Evolutionary conservation across 116 monocot genomes (phyloP), one percentile per base, ranked within the genome.

Genomic region (Thalassia testudinum): DNA sequence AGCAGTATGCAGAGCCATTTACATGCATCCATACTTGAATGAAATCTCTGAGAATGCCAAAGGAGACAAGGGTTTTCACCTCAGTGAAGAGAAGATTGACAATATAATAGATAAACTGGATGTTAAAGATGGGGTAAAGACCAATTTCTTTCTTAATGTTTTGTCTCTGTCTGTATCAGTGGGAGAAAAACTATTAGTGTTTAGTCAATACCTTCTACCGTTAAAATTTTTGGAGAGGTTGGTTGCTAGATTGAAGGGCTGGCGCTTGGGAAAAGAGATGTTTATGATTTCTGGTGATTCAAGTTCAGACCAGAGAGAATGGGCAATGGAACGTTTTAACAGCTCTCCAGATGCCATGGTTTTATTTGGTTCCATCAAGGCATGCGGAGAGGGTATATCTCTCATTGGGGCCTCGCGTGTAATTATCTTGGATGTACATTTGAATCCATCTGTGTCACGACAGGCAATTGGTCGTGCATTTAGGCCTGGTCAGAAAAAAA

Each of bases 391-490:
- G 73, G 95, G 95, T 1, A 84, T 95, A 42, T 95, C 88, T 37
- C 67, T 95, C 15, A 72, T 82, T 24, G 95, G 95, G 16, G 88
- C 95, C 24, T 95, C 95, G 1, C 60, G 95, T n/a, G 67, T 95
- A 27, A 42, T 95, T 7, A 77, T 95, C 22, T 50, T 95, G 50
- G 95, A 95, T 66, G 88, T 88, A 6, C 95, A 87, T 51, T 51
- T 84, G 42, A 95, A 95, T 51, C 95, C 95, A 27, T 84, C 95
- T 6, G 95, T 95, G 44, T 84, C 88, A 7, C 70, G 81, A 1
- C 95, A 95, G 68, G 95, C 95, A 24, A 88, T 95, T 48, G 95
- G 88, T 15, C 80, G 95, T 24, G 88, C 85, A 12, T 95, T 85
- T 61, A 71, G 95, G 14, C 95, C 88, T 18, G 95, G 88, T 0